A percentile compares a stretch with the other conserved stretches of the same genome.
Conservation (phyloP, 1,284 basidiomycete species). For the Crocinoboletus sp. region DNA sequence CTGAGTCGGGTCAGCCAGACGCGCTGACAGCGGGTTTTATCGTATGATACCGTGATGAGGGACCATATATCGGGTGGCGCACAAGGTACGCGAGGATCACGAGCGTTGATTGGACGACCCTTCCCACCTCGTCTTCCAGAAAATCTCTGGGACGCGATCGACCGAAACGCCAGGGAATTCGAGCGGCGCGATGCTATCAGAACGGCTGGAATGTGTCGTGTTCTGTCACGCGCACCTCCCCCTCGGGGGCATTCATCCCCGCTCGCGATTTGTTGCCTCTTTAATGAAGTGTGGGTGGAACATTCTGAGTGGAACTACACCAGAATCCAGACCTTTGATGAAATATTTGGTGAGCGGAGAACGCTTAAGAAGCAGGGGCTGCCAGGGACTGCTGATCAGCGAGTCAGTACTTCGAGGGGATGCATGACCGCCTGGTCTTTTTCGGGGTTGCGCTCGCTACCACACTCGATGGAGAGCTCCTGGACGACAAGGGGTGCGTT, state of each 20-base stretch:
- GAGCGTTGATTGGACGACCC: conserved; percentile 16
- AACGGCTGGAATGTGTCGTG: background rate
- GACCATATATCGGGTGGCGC: conserved; percentile 3
- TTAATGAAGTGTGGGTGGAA: conserved; percentile 3
- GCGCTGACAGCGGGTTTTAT: background rate
- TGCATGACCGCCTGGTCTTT: background rate
- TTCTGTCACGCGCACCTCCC: background rate
- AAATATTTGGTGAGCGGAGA: background rate
- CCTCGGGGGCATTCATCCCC: background rate
- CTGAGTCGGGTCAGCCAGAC: too few species aligned
- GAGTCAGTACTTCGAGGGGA: background rate
- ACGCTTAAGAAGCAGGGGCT: background rate
- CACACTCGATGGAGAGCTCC: background rate
- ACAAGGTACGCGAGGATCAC: conserved; percentile 22
- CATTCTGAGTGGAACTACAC: background rate
- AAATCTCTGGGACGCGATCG: conserved; percentile 4
- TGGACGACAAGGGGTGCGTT: too few species aligned
- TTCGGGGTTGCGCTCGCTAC: background rate
- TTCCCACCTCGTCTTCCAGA: background rate
- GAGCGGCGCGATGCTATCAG: background rate
- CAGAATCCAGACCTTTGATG: background rate
- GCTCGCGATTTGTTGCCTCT: conserved; percentile 16
- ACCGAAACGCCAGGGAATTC: background rate
- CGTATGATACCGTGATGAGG: background rate
- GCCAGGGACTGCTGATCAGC: background rate